Conservation (phyloP, 2,329 filamentous ascomycete species). For the Onygenales sp. region DNA sequence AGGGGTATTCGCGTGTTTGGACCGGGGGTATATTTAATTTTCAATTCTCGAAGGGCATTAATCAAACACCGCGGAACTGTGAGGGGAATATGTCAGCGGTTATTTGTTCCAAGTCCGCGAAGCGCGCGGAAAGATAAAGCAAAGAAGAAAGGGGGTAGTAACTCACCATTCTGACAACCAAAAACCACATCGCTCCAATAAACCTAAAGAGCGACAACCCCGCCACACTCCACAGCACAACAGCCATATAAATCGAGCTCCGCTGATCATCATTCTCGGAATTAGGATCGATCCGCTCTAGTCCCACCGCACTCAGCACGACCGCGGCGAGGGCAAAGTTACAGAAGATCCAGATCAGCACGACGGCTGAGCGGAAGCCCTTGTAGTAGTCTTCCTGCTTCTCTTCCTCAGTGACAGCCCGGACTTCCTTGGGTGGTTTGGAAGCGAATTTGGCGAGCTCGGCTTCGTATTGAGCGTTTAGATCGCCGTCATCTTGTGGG, state of each 20-base stretch:
- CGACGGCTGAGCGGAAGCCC: conserved; percentile 84
- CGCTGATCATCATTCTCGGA: conserved; percentile 44
- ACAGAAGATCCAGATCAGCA: conserved; percentile 91
- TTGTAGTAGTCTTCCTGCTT: conserved; percentile 98
- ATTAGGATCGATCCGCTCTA: conserved; percentile 53
- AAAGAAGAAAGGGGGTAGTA: background rate
- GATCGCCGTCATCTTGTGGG: conserved; percentile 81
- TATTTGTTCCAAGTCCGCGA: background rate
- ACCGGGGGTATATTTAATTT: background rate
- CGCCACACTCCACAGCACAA: conserved; percentile 84
- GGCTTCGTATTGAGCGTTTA: conserved; percentile 88
- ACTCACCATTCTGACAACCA: conserved; percentile 80
- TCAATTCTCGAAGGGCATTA: background rate
- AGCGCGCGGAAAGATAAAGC: background rate
- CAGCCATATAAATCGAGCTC: conserved; percentile 72
- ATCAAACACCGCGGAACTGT: no score
- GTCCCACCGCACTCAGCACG: conserved; percentile 75
- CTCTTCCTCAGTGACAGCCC: conserved; percentile 46
- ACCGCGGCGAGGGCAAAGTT: conserved; percentile 83
- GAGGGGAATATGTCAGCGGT: no score
- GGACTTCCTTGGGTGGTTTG: conserved; percentile 63
- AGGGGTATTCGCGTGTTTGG: background rate
- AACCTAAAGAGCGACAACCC: conserved; percentile 79
- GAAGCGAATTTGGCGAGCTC: conserved; percentile 65
- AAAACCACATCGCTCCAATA: conserved; percentile 79